Evolutionary conservation across 2,329 filamentous ascomycete species (phyloP), one percentile per base, ranked within the genome.

Genomic region (Penicillium freii): DNA sequence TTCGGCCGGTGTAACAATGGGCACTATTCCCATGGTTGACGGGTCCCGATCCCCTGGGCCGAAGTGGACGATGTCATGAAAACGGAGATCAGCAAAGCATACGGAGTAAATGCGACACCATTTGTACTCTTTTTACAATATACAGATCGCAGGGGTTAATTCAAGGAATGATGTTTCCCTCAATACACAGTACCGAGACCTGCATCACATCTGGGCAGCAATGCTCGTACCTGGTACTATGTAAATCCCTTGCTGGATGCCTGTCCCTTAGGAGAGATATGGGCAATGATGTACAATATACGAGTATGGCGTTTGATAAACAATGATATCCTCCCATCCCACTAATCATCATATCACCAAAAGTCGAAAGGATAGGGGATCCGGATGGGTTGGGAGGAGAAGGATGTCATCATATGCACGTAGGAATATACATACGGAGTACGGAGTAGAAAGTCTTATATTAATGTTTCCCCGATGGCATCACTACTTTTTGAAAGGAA

Each of bases 1-100:
- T 61, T 57, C 44, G 36, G 38, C 60, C 54, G 57, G 60, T 51
- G 54, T 52, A 56, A 64, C 53, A 63, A 63, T 61, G 42, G 55
- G 54, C 42, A 51, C 17, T 23, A n/a, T 33, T 51, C 51, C 62
- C 61, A 66, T 58, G 64, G 64, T 62, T 60, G 51, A 40, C 21
- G 38, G 33, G 21, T 56, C 40, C 50, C 56, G 17, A 57, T 34
- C 21, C 21, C 44, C 25, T 39, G 23, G n/a, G 13, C 44, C 19
- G 15, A 23, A 64, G 55, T 62, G 56, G 51, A 60, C 58, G 62
- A 66, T 64, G 62, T 66, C 62, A 66, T 65, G 48, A 38, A 58
- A 59, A 53, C 54, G 51, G 49, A 42, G 51, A 46, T 44, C 44
- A 33, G 9, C 31, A 33, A 33, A 44, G 8, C 11, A 31, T 21